These are phyloP conservation scores for Asterionellopsis glacialis DNA, from an alignment of 108 stramenopile species.

Conservation along the genomic window DNA sequence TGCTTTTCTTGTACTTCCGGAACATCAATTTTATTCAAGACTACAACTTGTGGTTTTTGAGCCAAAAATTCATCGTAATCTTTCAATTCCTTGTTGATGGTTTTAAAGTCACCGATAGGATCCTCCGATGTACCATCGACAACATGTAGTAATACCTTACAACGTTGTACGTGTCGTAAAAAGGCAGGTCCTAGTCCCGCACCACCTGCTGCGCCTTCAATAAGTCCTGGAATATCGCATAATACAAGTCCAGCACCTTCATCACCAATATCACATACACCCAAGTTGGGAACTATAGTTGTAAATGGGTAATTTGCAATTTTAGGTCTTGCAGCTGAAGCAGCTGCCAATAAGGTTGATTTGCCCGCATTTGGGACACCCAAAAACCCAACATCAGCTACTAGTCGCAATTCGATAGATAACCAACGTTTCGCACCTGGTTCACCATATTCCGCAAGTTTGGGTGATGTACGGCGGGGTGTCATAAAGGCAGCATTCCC, in stretches of 20 bases:
- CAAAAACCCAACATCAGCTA: slow-evolving; percentile 96
- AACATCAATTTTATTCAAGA: slow-evolving; percentile 91
- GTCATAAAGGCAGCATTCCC: slow-evolving; percentile 96
- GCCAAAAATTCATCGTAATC: slow-evolving; percentile 81
- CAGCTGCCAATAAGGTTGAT: slow-evolving; percentile 85
- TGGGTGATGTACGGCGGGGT: slow-evolving; percentile 75
- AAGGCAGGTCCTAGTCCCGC: slow-evolving; percentile 88
- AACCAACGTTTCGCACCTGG: slow-evolving; percentile 88
- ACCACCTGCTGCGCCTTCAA: slow-evolving; percentile 84
- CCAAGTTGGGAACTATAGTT: slow-evolving; percentile 95
- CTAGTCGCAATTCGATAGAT: slow-evolving; percentile 83
- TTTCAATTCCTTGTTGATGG: slow-evolving; percentile 89
- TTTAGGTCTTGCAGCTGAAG: slow-evolving; percentile 89
- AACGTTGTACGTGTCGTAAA: slow-evolving; percentile 88
- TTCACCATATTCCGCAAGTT: slow-evolving; percentile 86
- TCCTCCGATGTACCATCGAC: slow-evolving; percentile 92
- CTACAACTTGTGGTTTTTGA: slow-evolving; percentile 92
- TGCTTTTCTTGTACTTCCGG: slow-evolving; percentile 75
- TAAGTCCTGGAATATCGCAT: slow-evolving; percentile 92
- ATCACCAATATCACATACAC: slow-evolving; percentile 85
- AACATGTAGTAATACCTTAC: slow-evolving; percentile 90
- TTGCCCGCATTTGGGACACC: slow-evolving; percentile 99
- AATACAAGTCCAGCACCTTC: slow-evolving; percentile 82
- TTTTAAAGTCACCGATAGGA: slow-evolving; percentile 88
- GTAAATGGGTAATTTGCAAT: slow-evolving; percentile 99